Evolutionary conservation across 2,329 filamentous ascomycete genomes (phyloP).

Genomic region (Colletotrichum nymphaeae): DNA sequence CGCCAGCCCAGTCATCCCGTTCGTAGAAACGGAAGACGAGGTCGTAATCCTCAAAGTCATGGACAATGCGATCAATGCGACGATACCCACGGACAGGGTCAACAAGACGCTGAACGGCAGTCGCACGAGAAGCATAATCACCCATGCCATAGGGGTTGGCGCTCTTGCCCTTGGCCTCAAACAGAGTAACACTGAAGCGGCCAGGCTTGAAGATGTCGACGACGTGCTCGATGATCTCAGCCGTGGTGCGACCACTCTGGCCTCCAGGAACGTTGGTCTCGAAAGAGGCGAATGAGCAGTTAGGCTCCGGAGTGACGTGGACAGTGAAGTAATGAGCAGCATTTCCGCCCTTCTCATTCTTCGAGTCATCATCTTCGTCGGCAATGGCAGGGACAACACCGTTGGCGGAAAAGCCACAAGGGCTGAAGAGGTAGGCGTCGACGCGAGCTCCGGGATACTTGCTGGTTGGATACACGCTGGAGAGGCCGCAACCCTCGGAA

Average conservation of each 20-base stretch:
- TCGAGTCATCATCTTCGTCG: constrained; percentile 55
- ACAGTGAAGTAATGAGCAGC: constrained; percentile 95
- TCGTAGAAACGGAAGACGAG: constrained; percentile 97
- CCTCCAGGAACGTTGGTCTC: constrained; percentile 96
- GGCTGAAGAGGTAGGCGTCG: constrained; percentile 95
- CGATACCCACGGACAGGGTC: constrained; percentile 88
- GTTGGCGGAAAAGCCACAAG: constrained; percentile 97
- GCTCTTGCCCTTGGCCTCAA: constrained; percentile 81
- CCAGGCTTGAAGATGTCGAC: constrained; percentile 96
- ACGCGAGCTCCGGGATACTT: constrained; percentile 94
- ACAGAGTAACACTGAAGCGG: constrained; percentile 96
- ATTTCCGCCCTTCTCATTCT: constrained; percentile 51
- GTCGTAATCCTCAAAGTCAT: constrained; percentile 97
- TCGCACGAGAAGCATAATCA: constrained; percentile 51
- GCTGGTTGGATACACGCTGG: constrained; percentile 86
- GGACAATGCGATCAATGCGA: constrained; percentile 92
- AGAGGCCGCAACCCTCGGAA: constrained; percentile 88
- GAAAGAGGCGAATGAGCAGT: constrained; percentile 97
- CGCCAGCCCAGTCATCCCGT: constrained; percentile 79
- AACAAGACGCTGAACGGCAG: constrained; percentile 65
- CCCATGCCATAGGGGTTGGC: constrained; percentile 54
- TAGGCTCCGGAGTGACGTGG: constrained; percentile 95
- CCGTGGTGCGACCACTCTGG: constrained; percentile 88
- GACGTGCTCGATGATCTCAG: constrained; percentile 92
- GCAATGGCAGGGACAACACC: constrained; percentile 87